phyloP scores from a whole-genome alignment of 1,284 basidiomycete species.

The Ceratobasidium sp. region DNA sequence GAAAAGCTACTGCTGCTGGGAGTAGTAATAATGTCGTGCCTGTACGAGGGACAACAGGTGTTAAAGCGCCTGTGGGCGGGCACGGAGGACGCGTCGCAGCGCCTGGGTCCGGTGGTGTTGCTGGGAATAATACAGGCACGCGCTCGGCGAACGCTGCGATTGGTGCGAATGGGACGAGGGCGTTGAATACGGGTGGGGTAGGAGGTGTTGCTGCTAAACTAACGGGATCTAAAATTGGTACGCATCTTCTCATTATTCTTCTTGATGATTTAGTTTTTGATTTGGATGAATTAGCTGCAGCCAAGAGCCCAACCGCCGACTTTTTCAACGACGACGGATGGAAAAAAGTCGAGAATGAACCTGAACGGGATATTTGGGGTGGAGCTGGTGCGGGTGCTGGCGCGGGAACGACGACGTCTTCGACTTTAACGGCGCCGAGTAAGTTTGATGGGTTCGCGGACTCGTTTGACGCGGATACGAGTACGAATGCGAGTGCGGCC shows the following conservation, averaged over 20 bases:
- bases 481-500: not conserved
- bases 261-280: not conserved
- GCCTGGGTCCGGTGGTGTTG: not conserved
- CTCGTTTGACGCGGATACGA: slow-evolving; percentile 45
- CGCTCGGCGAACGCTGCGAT: not conserved
- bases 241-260: not conserved
- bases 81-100: not conserved
- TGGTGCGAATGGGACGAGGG: slow-evolving; percentile 23
- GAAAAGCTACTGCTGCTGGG: slow-evolving; percentile 4
- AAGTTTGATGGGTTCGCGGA: slow-evolving; percentile 49
- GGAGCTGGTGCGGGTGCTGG: not conserved
- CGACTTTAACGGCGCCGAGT: not conserved
- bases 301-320: slow-evolving; percentile 40
- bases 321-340: slow-evolving; percentile 38
- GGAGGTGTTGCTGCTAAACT: not conserved
- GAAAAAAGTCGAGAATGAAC: slow-evolving; percentile 25
- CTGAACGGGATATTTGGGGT: slow-evolving; percentile 42
- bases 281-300: not conserved
- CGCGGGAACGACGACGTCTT: not conserved
- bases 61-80: not conserved
- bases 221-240: slow-evolving; percentile 1
- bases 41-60: not conserved
- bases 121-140: not conserved
- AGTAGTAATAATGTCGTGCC: not conserved
- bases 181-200: slow-evolving; percentile 20